Evolutionary conservation across 805 yeast species (phyloP), one percentile per base, ranked within the genome.

Genomic region (Starmerella floris): DNA sequence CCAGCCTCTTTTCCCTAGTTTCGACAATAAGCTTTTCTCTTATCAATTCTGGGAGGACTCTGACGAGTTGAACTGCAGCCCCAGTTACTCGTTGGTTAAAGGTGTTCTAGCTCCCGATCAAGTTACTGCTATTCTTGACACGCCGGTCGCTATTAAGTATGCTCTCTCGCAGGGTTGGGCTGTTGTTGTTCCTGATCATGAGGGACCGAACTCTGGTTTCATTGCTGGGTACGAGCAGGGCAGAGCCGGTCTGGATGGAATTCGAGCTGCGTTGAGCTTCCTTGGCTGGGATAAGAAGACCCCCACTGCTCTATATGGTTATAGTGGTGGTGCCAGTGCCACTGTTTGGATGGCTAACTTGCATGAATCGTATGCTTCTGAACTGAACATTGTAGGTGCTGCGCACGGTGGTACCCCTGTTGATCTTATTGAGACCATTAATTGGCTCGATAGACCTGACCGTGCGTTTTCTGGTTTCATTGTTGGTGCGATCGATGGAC

Each of bases 281-380:
- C 30, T 45, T 10, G 30, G 19, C 21, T 15, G 30, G 9, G 11
- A 11, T 17, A 4, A 11, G 2, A 31, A 35, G 11, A 35, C 42
- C 4, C 41, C 43, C 2, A 39, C 39, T 15, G 38, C 35, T 13
- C 37, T 45, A 11, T 37, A 28, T 16, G 49, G 49, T 10, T 45
- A 45, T 23, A 45, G 49, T 34, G 49, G 49, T 4, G 47, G 46
- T 17, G 46, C 41, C 3, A 34, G 28, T 26, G 60, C 60, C 15
- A 30, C 56, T 8, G 60, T 55, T 6, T 56, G 58, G 59, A 58
- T 59, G 30, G 54, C 55, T 2, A 49, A 52, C 37, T 48, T 54
- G 32, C 54, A 46, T 17, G 44, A 42, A 3, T 10, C 45, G 9
- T 56, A 56, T 38, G 60, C 61, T 1, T 56, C 59, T 6, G 59